Conservation (phyloP, 2,329 filamentous ascomycete genomes). For the Verticillium nonalfalfae region DNA sequence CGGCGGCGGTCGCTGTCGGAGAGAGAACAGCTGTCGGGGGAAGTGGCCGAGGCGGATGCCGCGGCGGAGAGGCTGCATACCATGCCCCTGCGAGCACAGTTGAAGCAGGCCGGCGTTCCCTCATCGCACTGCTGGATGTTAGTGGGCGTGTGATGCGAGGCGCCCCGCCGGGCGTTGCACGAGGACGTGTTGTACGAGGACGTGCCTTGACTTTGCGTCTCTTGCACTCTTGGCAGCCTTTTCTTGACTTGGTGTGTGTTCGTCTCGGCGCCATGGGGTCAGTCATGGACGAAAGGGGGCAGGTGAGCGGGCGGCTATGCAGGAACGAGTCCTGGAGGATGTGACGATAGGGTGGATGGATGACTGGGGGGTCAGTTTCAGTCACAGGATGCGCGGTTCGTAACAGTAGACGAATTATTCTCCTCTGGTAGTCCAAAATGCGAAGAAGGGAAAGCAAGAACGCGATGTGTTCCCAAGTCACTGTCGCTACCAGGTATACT, state of each 20-base stretch:
- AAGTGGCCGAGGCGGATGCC: background rate
- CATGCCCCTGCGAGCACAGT: slow-evolving; percentile 20
- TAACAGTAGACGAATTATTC: too few relatives aligned
- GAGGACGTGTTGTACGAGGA: background rate
- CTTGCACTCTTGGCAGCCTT: slow-evolving; percentile 1
- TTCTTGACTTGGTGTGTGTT: background rate
- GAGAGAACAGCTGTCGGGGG: background rate
- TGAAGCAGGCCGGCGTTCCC: slow-evolving; percentile 19
- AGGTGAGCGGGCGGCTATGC: background rate
- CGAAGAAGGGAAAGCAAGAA: too few relatives aligned
- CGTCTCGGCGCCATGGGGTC: background rate
- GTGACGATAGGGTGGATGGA: too few relatives aligned
- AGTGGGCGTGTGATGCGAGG: background rate
- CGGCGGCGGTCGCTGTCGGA: background rate
- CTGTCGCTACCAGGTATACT: too few relatives aligned
- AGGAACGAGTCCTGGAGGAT: too few relatives aligned
- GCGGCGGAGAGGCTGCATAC: slow-evolving; percentile 17
- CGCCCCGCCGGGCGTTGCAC: background rate
- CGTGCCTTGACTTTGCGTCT: slow-evolving; percentile 1
- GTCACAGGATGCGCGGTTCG: too few relatives aligned
- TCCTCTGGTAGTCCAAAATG: too few relatives aligned
- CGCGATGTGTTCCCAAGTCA: too few relatives aligned
- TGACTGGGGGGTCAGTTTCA: too few relatives aligned
- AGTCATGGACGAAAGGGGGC: background rate
- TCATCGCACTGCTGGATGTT: slow-evolving; percentile 17